Base-by-base conservation (phyloP, 192 early-diverging fungal genomes). In the Umbelopsis sp. region DNA sequence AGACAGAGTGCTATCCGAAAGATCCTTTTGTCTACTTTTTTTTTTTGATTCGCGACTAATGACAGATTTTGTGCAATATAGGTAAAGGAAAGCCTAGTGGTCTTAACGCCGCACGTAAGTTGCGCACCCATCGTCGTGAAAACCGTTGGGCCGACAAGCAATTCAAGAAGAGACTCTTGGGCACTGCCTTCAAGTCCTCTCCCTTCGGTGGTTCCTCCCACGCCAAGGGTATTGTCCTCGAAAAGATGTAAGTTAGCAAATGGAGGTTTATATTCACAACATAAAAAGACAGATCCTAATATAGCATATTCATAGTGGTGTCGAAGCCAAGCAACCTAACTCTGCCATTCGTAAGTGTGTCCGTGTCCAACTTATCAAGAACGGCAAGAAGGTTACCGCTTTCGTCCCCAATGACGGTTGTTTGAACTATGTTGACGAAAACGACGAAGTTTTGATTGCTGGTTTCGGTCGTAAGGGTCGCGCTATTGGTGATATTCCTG, bases 351-450 rank as follows among this genome's bases (percentile, higher is more conserved):
- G 97, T 86, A 99, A 99, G 90, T 97, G 96, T 87, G 95, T 99
- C 77, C 95, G 97, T 94, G 96, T 95, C 78, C 97, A 99, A 89
- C 90, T 99, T 76, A 97, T 99, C 91, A 99, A 99, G 92, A 99
- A 99, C 93, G 95, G 93, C 83, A 99, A 99, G 94, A 99, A 97
- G 92, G 91, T 99, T 83, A 97, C 97, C 66, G 97, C 97, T 78
- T 99, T 99, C 87, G 97, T 99, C 71, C 97, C 97, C 80, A 97
- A 96, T 86, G 97, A 99, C 85, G 97, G 97, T 96, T 99, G 97
- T 85, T 88, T 99, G 84, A 99, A 97, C 95, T 99, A 90, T 84
- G 94, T 99, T 80, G 97, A 99, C 77, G 97, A 99, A 81, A 99
- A 99, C 93, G 97, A 99, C 89, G 97, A 99, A 87, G 95, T 99